phyloP scores from a whole-genome alignment of 1,139 yeast genomes.

The Sugiyamaella castrensis region DNA sequence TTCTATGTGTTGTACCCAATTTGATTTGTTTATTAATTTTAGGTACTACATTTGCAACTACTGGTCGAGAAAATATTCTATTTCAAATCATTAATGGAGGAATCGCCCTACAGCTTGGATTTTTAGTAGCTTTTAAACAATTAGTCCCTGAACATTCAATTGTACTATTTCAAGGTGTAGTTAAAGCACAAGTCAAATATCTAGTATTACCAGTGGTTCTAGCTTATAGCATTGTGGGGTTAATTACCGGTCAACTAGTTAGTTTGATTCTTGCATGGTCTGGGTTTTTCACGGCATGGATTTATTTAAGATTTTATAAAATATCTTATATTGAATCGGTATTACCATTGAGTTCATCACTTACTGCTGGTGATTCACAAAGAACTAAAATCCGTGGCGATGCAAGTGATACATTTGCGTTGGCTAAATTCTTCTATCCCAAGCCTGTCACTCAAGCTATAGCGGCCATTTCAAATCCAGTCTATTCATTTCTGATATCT shows the following conservation, averaged over 20 bases:
- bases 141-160: slow-evolving; percentile 85
- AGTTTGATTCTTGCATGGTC: slow-evolving; percentile 56
- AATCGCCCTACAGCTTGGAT: slow-evolving; percentile 66
- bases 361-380: slow-evolving; percentile 25
- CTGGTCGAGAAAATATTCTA: slow-evolving; percentile 16
- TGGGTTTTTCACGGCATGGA: slow-evolving; percentile 70
- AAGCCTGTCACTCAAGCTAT: slow-evolving; percentile 51
- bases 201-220: slow-evolving; percentile 61
- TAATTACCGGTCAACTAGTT: slow-evolving; percentile 19
- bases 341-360: slow-evolving; percentile 30
- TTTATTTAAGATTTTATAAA: slow-evolving; percentile 75
- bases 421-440: slow-evolving; percentile 77
- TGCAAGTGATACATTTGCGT: slow-evolving; percentile 84
- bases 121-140: slow-evolving; percentile 83
- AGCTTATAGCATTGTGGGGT: slow-evolving; percentile 39
- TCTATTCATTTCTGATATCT: slow-evolving; percentile 52
- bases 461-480: slow-evolving; percentile 50
- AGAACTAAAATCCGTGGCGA: slow-evolving; percentile 59
- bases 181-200: slow-evolving; percentile 65
- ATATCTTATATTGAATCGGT: slow-evolving; percentile 38
- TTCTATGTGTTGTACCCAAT: slow-evolving; percentile 60
- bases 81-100: slow-evolving; percentile 61
- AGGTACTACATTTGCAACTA: slow-evolving; percentile 12
- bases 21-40: slow-evolving; percentile 13
- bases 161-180: slow-evolving; percentile 57